Conservation (phyloP, 371 early-diverging fungal species). For the Mortierella sp. region DNA sequence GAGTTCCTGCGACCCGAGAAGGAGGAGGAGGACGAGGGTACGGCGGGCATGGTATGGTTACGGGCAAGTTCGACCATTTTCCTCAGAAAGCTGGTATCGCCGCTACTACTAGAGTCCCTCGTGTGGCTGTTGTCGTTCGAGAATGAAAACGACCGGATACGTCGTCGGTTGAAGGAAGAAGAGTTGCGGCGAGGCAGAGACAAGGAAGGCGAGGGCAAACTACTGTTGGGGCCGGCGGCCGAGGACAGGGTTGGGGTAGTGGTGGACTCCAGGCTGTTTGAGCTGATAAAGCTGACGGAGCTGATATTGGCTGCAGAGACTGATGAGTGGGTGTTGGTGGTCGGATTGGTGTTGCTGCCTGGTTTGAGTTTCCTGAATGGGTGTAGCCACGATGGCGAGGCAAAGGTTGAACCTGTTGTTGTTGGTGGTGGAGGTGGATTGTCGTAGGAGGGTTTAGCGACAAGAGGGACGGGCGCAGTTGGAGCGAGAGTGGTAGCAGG, state of each 20-base stretch:
- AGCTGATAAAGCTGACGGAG: slow-evolving; percentile 12
- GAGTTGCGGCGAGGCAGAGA: neutral
- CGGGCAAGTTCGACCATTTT: slow-evolving; percentile 29
- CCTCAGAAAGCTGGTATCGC: neutral
- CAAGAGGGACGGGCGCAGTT: neutral
- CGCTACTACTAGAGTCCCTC: neutral
- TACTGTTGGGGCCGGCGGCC: too few species aligned
- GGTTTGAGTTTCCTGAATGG: slow-evolving; percentile 9
- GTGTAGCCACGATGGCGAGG: slow-evolving; percentile 13
- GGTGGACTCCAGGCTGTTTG: neutral
- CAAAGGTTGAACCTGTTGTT: neutral
- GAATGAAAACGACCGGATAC: slow-evolving; percentile 13
- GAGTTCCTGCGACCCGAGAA: slow-evolving; percentile 1
- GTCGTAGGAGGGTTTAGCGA: neutral
- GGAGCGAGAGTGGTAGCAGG: neutral
- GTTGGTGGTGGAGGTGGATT: neutral
- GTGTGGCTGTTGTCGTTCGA: slow-evolving; percentile 1
- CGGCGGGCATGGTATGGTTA: slow-evolving; percentile 27
- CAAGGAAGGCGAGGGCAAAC: neutral
- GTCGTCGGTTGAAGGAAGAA: neutral
- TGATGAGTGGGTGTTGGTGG: neutral
- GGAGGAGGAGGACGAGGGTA: too few species aligned
- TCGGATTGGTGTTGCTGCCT: neutral
- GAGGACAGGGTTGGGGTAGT: neutral
- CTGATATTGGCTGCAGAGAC: slow-evolving; percentile 13